Percentiles rank a stretch among this genome's conserved stretches.
phyloP scores from a whole-genome alignment of 768 basidiomycete species.

The Pholiota conissans region DNA sequence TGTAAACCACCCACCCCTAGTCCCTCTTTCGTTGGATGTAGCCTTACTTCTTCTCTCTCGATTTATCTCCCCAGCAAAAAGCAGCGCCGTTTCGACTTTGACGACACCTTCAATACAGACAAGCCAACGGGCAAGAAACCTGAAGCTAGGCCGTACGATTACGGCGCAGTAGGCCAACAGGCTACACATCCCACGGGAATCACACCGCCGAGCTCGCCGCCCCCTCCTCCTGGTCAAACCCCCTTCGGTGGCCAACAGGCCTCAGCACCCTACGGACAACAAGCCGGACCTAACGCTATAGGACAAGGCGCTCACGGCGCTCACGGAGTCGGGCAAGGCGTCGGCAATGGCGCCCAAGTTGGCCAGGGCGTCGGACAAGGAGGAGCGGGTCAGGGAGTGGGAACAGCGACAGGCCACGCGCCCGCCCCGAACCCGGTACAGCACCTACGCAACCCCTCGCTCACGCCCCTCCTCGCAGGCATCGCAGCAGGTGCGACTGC shows the following conservation, averaged over 20 bases:
- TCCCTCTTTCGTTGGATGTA: background rate
- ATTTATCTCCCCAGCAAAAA: conserved; percentile 20
- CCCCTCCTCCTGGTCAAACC: conserved; percentile 34
- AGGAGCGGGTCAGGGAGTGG: background rate
- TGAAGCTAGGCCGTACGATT: conserved; percentile 33
- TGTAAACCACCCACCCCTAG: background rate
- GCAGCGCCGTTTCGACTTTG: conserved; percentile 23
- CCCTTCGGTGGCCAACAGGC: conserved; percentile 19
- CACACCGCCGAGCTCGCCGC: conserved; percentile 34
- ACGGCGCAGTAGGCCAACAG: conserved; percentile 2
- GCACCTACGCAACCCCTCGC: conserved; percentile 23
- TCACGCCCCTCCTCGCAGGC: conserved; percentile 26
- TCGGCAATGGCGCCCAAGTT: background rate
- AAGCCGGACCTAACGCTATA: background rate
- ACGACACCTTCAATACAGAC: conserved; percentile 25
- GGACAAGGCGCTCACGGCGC: background rate
- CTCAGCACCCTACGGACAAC: background rate
- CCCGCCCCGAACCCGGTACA: conserved; percentile 5
- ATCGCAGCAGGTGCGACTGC: conserved; percentile 16
- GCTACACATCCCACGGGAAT: conserved; percentile 18
- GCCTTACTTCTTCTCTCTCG: background rate
- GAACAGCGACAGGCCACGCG: background rate
- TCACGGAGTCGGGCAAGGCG: background rate
- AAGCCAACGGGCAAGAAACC: conserved; percentile 13
- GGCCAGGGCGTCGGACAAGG: conserved; percentile 6